Percentiles rank a stretch among this genome's conserved stretches.
phyloP scores from a whole-genome alignment of 805 yeast species.

The Ascoidea tarda region DNA sequence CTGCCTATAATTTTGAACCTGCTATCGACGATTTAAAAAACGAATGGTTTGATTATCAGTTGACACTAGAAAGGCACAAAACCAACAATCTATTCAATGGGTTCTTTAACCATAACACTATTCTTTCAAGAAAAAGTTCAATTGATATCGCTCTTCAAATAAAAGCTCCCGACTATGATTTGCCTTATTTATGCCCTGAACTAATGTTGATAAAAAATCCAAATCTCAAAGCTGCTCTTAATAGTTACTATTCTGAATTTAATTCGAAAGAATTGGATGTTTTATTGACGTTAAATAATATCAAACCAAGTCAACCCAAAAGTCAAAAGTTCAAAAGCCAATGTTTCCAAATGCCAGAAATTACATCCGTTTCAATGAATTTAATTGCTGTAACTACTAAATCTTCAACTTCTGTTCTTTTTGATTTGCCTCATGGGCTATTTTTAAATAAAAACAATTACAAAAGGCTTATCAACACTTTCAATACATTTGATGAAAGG shows the following conservation, averaged over 20 bases:
- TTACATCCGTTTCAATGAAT: no score
- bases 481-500: background rate
- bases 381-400: background rate
- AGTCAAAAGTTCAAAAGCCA: background rate
- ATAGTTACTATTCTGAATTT: no score
- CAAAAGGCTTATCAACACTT: background rate
- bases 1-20: background rate
- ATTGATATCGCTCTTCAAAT: no score
- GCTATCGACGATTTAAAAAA: background rate
- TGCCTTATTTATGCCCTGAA: background rate
- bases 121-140: no score
- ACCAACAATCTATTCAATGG: background rate
- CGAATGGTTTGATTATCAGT: background rate
- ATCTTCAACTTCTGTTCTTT: background rate
- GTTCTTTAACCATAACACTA: no score
- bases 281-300: no score
- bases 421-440: background rate
- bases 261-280: no score
- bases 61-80: background rate
- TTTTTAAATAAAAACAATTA: no score
- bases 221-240: background rate
- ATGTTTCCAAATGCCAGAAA: no score
- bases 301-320: no score
- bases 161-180: background rate
- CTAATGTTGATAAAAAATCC: no score